Conservation (phyloP, 345 rosid genomes). For the Hevea brasiliensis region DNA sequence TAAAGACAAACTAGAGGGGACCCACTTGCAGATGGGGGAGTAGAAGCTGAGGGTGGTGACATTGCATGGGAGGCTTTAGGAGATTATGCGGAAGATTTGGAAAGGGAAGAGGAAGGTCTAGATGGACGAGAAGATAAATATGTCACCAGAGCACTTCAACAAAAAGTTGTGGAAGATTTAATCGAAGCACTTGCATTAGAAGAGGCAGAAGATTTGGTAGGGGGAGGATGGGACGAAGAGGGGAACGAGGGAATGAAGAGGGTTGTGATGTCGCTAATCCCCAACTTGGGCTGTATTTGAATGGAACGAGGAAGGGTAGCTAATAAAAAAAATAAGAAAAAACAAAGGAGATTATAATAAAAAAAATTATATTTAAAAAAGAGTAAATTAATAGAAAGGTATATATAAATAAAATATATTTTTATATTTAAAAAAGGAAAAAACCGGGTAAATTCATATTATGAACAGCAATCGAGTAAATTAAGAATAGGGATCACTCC, state of each 20-base stretch:
- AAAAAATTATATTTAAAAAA: no score
- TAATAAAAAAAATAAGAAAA: no score
- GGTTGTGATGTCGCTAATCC: slow-evolving; percentile 2
- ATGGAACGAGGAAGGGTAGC: no score
- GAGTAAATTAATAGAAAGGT: no score
- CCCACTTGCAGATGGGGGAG: slow-evolving; percentile 23
- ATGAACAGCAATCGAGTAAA: no score
- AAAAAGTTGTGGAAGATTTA: slow-evolving; percentile 13
- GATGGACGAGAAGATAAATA: not conserved
- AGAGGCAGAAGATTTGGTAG: slow-evolving; percentile 4
- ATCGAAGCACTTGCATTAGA: slow-evolving; percentile 10
- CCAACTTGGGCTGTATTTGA: no score
- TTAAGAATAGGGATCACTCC: no score
- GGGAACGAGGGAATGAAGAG: slow-evolving; percentile 3
- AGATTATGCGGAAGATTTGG: not conserved
- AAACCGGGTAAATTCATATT: no score
- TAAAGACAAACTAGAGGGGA: slow-evolving; percentile 25
- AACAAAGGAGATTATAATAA: no score
- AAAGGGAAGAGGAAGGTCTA: slow-evolving; percentile 3
- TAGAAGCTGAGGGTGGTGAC: not conserved
- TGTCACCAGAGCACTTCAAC: not conserved
- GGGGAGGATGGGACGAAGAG: slow-evolving; percentile 20
- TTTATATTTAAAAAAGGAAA: no score
- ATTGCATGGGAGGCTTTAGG: no score
- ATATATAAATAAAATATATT: no score